Evolutionary conservation across 2,329 filamentous ascomycete species (phyloP).

Genomic region (Emmonsiellopsis sp.): DNA sequence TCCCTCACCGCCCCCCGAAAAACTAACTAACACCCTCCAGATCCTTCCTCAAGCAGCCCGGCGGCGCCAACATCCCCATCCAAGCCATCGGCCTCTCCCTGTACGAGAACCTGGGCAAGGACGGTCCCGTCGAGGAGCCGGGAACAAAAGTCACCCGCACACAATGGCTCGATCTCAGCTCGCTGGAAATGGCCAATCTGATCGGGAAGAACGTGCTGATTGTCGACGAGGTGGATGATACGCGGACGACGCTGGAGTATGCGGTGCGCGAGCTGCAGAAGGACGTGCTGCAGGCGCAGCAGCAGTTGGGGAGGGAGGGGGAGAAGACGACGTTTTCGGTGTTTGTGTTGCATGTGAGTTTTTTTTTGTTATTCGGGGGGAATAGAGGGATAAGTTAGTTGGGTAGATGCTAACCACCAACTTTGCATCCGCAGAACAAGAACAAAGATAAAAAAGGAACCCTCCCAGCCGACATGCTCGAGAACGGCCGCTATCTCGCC

Average conservation of each 20-base stretch:
- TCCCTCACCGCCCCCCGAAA: not conserved
- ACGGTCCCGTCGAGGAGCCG: constrained; percentile 60
- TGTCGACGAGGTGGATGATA: constrained; percentile 94
- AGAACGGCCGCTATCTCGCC: constrained; percentile 66
- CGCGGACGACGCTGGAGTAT: constrained; percentile 86
- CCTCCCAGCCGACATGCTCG: constrained; percentile 69
- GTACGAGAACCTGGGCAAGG: constrained; percentile 71
- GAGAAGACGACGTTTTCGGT: constrained; percentile 83
- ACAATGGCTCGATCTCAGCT: constrained; percentile 91
- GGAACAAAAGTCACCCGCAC: constrained; percentile 95
- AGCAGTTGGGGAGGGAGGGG: constrained; percentile 57
- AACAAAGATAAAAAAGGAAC: constrained; percentile 89
- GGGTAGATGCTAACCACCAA: constrained; percentile 5
- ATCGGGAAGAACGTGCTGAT: constrained; percentile 88
- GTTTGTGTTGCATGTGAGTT: constrained; percentile 83
- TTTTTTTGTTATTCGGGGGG: not conserved
- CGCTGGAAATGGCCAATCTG: constrained; percentile 77
- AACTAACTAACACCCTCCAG: constrained; percentile 19
- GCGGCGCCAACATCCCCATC: constrained; percentile 90
- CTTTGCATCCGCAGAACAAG: constrained; percentile 65
- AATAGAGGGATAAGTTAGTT: no score
- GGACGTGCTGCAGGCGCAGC: constrained; percentile 75
- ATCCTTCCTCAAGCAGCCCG: constrained; percentile 88
- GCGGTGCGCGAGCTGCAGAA: constrained; percentile 89
- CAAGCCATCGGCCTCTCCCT: constrained; percentile 97